Evolutionary conservation across 306 rosid species (phyloP).

Genomic region (Abrus precatorius): DNA sequence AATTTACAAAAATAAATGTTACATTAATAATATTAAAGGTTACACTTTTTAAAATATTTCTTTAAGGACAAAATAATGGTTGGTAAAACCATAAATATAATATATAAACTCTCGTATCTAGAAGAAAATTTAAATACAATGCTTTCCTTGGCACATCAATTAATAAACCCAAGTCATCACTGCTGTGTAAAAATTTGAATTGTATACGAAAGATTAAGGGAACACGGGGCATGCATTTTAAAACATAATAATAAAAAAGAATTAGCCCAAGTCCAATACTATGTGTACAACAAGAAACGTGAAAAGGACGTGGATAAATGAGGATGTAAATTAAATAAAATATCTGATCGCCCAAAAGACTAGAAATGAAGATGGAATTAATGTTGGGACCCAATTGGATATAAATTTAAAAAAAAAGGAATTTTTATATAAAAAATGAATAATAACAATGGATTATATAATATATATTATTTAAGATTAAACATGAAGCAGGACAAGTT

Average conservation of each 20-base stretch:
- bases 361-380: neutral
- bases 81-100: no score
- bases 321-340: neutral
- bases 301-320: neutral
- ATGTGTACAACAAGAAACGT: neutral
- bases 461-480: neutral
- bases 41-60: no score
- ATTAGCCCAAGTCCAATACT: neutral
- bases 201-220: neutral
- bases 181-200: neutral
- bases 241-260: neutral
- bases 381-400: neutral
- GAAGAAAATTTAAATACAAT: neutral
- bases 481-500: constrained; percentile 31
- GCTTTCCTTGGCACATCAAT: neutral
- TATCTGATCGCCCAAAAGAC: neutral
- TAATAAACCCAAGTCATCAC: neutral
- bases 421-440: neutral
- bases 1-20: no score
- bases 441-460: neutral
- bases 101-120: neutral
- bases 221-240: neutral
- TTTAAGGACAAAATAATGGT: no score
- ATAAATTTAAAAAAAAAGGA: no score
- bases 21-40: no score